These are phyloP conservation scores for Jaapia argillacea DNA, from an alignment of 768 basidiomycete species.

Conservation along the genomic window DNA sequence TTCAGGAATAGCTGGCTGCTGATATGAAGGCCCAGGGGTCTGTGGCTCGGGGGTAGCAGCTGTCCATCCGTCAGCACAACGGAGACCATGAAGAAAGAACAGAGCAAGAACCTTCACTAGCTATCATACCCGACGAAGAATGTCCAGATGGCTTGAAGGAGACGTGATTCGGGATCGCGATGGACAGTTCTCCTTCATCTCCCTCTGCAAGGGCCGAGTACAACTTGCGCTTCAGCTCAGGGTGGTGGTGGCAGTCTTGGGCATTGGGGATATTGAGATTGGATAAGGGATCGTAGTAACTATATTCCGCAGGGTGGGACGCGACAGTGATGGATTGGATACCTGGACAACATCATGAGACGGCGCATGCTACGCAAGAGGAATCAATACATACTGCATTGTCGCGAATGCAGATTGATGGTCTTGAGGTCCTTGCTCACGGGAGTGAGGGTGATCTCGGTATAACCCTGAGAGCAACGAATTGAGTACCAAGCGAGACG, in stretches of 20 bases:
- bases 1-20: constrained; percentile 37
- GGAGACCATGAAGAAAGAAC: neutral
- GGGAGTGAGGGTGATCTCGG: constrained; percentile 84
- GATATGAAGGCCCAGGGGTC: constrained; percentile 38
- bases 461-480: constrained; percentile 60
- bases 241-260: constrained; percentile 79
- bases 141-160: constrained; percentile 51
- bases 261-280: constrained; percentile 55
- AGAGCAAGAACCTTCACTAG: constrained; percentile 46
- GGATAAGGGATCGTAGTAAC: constrained; percentile 65
- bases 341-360: constrained; percentile 29
- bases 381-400: constrained; percentile 55
- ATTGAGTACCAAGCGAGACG: constrained; percentile 9
- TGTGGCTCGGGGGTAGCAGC: constrained; percentile 81
- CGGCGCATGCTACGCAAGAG: constrained; percentile 7
- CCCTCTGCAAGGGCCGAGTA: constrained; percentile 87
- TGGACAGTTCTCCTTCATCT: constrained; percentile 91
- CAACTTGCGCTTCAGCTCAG: constrained; percentile 86
- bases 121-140: constrained; percentile 28
- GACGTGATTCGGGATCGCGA: constrained; percentile 72
- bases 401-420: constrained; percentile 80
- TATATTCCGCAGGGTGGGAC: constrained; percentile 66
- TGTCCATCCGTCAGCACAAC: constrained; percentile 5
- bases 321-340: constrained; percentile 68
- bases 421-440: constrained; percentile 70